phyloP scores from a whole-genome alignment of 306 rosid genomes.

The Trichosanthes cucumerina region DNA sequence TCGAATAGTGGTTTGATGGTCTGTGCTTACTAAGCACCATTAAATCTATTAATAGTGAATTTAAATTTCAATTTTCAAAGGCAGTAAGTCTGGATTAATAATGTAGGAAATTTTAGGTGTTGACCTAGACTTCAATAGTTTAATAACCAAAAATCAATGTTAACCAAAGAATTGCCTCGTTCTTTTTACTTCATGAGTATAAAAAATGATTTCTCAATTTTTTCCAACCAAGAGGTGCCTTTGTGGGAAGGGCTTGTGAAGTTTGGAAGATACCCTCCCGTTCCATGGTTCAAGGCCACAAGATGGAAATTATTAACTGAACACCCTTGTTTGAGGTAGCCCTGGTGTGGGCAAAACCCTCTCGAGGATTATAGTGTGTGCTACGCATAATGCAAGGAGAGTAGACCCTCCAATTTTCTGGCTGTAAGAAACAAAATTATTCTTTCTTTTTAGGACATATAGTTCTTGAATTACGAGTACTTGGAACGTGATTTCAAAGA shows the following conservation, averaged over 20 bases:
- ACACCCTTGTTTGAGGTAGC: background rate
- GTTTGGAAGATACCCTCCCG: background rate
- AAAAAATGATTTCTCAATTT: background rate
- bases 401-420: too few relatives aligned
- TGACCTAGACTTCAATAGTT: background rate
- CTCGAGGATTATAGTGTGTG: too few relatives aligned
- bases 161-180: too few relatives aligned
- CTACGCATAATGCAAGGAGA: too few relatives aligned
- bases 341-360: too few relatives aligned
- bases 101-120: background rate
- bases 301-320: background rate
- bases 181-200: too few relatives aligned
- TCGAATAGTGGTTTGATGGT: background rate
- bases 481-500: background rate
- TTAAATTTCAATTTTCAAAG: background rate
- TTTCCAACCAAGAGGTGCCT: background rate
- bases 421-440: background rate
- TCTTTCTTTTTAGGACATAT: background rate
- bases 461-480: background rate
- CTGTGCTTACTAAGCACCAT: background rate
- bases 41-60: background rate
- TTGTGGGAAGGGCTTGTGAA: background rate
- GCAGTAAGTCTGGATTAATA: background rate
- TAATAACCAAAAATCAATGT: background rate
- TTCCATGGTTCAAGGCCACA: background rate